Conservation (phyloP, 2,329 filamentous ascomycete genomes). For the Coleophoma eucalyptorum region DNA sequence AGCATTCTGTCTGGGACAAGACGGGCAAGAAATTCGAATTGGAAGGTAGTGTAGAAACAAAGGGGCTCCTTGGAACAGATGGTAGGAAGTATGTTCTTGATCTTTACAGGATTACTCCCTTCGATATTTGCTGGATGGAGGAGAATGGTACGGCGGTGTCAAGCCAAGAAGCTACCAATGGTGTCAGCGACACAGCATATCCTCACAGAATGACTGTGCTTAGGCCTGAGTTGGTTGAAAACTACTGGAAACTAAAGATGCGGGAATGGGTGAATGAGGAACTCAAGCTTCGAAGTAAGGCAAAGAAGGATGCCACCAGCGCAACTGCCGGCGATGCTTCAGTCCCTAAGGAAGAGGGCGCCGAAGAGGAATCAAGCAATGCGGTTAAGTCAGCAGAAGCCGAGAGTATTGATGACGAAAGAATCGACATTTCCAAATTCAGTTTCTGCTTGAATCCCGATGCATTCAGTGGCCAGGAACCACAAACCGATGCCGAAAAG, state of each 20-base stretch:
- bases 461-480: conserved; percentile 87
- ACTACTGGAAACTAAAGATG: conserved; percentile 80
- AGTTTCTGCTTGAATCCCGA: conserved; percentile 89
- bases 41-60: conserved; percentile 95
- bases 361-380: conserved; percentile 32
- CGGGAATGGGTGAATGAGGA: conserved; percentile 83
- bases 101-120: conserved; percentile 87
- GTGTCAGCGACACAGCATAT: conserved; percentile 44
- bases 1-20: conserved; percentile 97
- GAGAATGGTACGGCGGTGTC: conserved; percentile 52
- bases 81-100: conserved; percentile 97
- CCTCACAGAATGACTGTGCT: conserved; percentile 96
- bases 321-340: conserved; percentile 24
- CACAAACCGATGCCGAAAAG: conserved; percentile 89
- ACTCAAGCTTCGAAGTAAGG: conserved; percentile 57
- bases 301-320: conserved; percentile 26
- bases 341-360: conserved; percentile 23
- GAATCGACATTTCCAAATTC: conserved; percentile 85
- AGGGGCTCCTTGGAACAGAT: conserved; percentile 94
- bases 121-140: conserved; percentile 90
- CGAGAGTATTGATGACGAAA: conserved; percentile 40
- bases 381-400: conserved; percentile 23
- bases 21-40: conserved; percentile 85
- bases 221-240: conserved; percentile 83
- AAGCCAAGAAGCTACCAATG: conserved; percentile 28